Base-by-base conservation (phyloP, 2,329 filamentous ascomycete species). In the Calonectria pteridis region DNA sequence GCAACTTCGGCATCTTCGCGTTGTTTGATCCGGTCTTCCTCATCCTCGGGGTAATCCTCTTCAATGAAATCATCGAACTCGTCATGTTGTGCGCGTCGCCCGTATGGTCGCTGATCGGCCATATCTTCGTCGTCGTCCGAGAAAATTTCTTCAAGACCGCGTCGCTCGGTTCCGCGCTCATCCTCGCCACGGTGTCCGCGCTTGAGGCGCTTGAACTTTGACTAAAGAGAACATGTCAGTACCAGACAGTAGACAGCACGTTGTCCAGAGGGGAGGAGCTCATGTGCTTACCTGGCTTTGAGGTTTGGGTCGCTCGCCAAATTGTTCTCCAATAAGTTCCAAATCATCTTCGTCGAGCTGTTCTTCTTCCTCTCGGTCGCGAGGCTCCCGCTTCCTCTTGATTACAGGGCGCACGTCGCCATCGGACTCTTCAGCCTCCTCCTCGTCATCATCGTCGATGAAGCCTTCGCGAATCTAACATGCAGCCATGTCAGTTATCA, bases 1-100 rank as follows among this genome's bases (percentile, higher is more conserved):
- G 95, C 95, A 74, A 98, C 95, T 82, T 98, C 96, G 79, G 94
- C 90, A 82, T 98, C 96, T 83, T 98, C 96, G 76, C 93, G 91
- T 78, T 95, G 91, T 72, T 91, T 92, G 70, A 93, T 91, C 23
- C 91, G 89, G 79, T 95, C 94, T 74, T 94, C 93, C 76, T 97
- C 95, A 77, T 98, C 95, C 64, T 95, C 94, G 64, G 95, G 94
- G 75, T 95, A 96, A 80, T 98, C 97, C 80, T 98, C 95, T 83
- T 98, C 96, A 81, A 99, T 99, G 84, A 99, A 99, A 83, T 96
- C 96, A 74, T 95, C 95, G 84, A 98, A 95, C 81, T 98, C 95
- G 83, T 97, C 94, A 59, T 91, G 91, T 74, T 91, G 88, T 43
- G 89, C 88, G 72, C 94, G 90, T 75, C 90, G 85, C 40, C 85